A percentile compares a stretch with the other conserved stretches of the same genome.
phyloP scores from a whole-genome alignment of 306 rosid genomes.

The Calophaca sinica region DNA sequence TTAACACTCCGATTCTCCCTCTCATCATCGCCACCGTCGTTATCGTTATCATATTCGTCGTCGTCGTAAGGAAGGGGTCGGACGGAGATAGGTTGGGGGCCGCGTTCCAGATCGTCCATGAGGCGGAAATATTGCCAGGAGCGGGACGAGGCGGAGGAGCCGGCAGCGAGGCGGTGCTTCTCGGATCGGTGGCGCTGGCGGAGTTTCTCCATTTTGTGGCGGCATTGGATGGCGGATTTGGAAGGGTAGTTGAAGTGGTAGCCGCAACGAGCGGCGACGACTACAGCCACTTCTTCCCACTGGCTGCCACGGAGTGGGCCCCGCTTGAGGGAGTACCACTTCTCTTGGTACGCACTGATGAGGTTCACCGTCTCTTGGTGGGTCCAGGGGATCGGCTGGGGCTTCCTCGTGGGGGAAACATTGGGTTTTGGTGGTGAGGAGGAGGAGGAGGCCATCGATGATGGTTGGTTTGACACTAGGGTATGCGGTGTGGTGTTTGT shows the following conservation, averaged over 20 bases:
- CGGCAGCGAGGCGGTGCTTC: constrained; percentile 46
- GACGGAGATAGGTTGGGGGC: constrained; percentile 83
- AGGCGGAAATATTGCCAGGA: constrained; percentile 75
- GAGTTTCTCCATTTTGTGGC: constrained; percentile 96
- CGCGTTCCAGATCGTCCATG: constrained; percentile 79
- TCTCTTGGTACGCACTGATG: constrained; percentile 84
- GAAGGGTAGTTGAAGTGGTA: constrained; percentile 64
- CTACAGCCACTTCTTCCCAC: constrained; percentile 91
- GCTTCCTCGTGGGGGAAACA: constrained; percentile 42
- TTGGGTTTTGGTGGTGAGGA: constrained; percentile 6
- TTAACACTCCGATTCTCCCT: constrained; percentile 29
- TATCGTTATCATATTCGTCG: not conserved
- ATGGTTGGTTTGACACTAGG: not conserved
- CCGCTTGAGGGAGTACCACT: constrained; percentile 82
- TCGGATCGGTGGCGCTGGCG: constrained; percentile 85
- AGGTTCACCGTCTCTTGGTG: constrained; percentile 83
- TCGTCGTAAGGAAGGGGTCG: constrained; percentile 47
- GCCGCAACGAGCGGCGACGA: constrained; percentile 87
- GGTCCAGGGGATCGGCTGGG: constrained; percentile 84
- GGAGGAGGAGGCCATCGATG: not conserved
- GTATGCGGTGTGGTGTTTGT: not conserved
- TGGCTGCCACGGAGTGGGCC: constrained; percentile 82
- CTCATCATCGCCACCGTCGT: constrained; percentile 43
- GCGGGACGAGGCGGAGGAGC: not conserved
- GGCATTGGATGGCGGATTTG: constrained; percentile 80